Evolutionary conservation across 768 basidiomycete species (phyloP).

Genomic region (Suillus occidentalis): DNA sequence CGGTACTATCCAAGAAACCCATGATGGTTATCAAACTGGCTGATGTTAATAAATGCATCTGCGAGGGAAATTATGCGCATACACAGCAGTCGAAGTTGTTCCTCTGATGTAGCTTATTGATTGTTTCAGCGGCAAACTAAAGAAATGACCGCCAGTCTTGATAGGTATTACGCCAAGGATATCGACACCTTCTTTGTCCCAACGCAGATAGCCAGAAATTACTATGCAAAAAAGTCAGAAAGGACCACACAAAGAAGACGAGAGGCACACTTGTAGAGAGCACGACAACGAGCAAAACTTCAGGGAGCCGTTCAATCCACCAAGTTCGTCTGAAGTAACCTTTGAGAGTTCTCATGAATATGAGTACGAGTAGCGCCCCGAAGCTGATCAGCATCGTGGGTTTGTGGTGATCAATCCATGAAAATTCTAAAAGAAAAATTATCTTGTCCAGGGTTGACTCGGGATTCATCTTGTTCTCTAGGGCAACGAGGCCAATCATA

Average conservation of each 20-base stretch:
- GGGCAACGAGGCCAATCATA: constrained; percentile 75
- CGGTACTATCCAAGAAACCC: constrained; percentile 93
- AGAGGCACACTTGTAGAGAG: constrained; percentile 68
- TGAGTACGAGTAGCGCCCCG: constrained; percentile 61
- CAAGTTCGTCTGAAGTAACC: constrained; percentile 55
- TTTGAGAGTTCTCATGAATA: constrained; percentile 62
- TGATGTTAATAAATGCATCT: constrained; percentile 1
- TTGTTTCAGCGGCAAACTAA: constrained; percentile 71
- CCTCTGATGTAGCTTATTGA: constrained; percentile 64
- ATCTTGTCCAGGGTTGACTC: constrained; percentile 76
- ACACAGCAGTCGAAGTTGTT: constrained; percentile 88
- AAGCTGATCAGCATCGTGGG: constrained; percentile 77
- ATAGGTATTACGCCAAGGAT: constrained; percentile 81
- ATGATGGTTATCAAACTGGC: constrained; percentile 73
- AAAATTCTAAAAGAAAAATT: constrained; percentile 66
- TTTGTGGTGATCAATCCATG: constrained; percentile 54
- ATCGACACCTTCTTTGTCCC: constrained; percentile 78
- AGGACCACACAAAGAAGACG: not conserved
- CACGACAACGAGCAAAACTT: constrained; percentile 87
- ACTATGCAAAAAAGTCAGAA: constrained; percentile 41
- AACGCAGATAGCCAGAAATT: constrained; percentile 63
- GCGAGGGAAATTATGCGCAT: constrained; percentile 13
- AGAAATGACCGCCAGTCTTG: constrained; percentile 56
- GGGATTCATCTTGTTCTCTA: constrained; percentile 56
- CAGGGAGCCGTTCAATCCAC: constrained; percentile 82